Conservation (phyloP, 495 filamentous ascomycete species). For the Tuber calosporum region DNA sequence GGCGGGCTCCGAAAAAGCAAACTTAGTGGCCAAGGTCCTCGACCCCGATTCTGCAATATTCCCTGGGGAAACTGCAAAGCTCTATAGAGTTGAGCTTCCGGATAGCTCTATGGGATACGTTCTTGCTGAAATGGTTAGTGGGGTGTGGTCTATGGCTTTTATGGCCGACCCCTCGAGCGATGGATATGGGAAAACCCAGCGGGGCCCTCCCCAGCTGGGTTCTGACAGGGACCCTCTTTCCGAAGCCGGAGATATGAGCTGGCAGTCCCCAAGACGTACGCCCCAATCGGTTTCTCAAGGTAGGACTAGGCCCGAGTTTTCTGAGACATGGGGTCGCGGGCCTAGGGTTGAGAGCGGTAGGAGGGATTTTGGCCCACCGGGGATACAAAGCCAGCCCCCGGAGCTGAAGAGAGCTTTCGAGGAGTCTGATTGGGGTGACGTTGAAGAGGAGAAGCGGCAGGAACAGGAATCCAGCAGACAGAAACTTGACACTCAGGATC, state of each 20-base stretch:
- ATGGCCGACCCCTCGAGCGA: neutral
- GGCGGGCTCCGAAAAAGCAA: neutral
- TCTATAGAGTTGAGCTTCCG: neutral
- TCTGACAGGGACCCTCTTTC: neutral
- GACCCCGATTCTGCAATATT: neutral
- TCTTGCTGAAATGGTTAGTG: neutral
- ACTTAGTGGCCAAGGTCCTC: neutral
- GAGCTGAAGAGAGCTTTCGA: neutral
- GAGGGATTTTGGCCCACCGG: neutral
- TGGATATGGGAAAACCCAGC: neutral
- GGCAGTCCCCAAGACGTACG: neutral
- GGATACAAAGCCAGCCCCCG: neutral
- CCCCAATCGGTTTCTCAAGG: neutral
- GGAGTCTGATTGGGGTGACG: neutral
- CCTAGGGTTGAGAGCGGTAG: neutral
- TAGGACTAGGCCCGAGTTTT: neutral
- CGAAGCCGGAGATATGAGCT: neutral
- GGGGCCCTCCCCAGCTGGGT: neutral
- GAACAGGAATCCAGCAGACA: neutral
- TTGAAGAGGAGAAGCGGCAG: neutral
- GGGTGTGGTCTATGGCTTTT: neutral
- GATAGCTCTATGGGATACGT: neutral
- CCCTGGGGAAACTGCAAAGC: neutral
- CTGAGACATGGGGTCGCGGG: neutral
- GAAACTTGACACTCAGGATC: neutral